Percentiles rank a stretch among this genome's conserved stretches.
phyloP scores from a whole-genome alignment of 1,139 yeast species.

The Geotrichum reessii region DNA sequence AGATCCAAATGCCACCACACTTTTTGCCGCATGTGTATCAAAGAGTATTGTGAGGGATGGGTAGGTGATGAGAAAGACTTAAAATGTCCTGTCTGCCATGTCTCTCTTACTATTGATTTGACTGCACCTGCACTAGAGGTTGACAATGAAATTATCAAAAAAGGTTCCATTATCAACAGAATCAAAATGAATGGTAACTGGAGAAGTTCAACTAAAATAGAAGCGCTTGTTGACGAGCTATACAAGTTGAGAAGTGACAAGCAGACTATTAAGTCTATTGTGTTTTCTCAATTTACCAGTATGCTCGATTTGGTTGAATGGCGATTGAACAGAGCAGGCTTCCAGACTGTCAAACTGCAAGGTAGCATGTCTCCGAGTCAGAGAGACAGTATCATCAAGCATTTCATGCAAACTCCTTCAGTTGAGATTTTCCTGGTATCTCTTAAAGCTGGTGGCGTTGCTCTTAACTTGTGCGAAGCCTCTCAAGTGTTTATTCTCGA shows the following conservation, averaged over 20 bases:
- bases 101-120: slow-evolving; percentile 81
- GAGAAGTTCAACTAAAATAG: slow-evolving; percentile 93
- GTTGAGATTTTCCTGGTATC: slow-evolving; percentile 94
- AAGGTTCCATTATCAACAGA: slow-evolving; percentile 83
- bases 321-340: slow-evolving; percentile 91
- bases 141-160: slow-evolving; percentile 54
- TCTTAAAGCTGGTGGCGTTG: slow-evolving; percentile 97
- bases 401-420: slow-evolving; percentile 84
- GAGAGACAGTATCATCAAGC: slow-evolving; percentile 81
- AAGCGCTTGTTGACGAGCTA: slow-evolving; percentile 89
- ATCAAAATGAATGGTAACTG: slow-evolving; percentile 81
- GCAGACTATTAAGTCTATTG: slow-evolving; percentile 89
- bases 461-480: slow-evolving; percentile 91
- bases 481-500: slow-evolving; percentile 91
- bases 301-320: slow-evolving; percentile 95
- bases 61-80: slow-evolving; percentile 57
- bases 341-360: slow-evolving; percentile 84
- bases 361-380: slow-evolving; percentile 97
- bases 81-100: slow-evolving; percentile 94
- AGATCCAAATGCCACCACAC: slow-evolving; percentile 89
- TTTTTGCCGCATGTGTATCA: slow-evolving; percentile 87
- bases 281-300: slow-evolving; percentile 92
- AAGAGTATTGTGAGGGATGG: slow-evolving; percentile 81
- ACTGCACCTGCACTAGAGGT: slow-evolving; percentile 83
- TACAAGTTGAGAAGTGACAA: slow-evolving; percentile 80